phyloP scores from a whole-genome alignment of 23 red algal species.

The Gracilaria vermiculophylla region DNA sequence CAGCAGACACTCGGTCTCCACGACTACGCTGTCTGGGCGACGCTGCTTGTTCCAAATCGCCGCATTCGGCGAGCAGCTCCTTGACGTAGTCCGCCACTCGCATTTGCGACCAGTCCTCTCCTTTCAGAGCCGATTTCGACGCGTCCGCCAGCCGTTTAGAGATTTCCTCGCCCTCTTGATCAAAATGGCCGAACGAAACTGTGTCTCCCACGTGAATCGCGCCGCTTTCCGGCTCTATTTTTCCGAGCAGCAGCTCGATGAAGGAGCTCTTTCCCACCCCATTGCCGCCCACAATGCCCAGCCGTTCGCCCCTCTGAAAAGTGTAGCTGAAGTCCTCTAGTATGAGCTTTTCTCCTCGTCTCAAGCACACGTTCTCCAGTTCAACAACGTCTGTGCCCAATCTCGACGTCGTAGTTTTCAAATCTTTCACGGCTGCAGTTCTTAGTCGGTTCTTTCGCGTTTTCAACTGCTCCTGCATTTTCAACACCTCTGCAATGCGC shows the following conservation, averaged over 20 bases:
- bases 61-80: conserved; percentile 36
- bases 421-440: conserved; percentile 5
- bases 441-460: conserved; percentile 15
- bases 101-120: conserved; percentile 6
- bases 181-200: conserved; percentile 77
- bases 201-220: conserved; percentile 72
- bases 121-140: not conserved
- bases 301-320: conserved; percentile 76
- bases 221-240: conserved; percentile 48
- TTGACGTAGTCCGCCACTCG: conserved; percentile 67
- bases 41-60: not conserved
- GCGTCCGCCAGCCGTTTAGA: conserved; percentile 14
- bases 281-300: conserved; percentile 86
- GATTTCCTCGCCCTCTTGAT: conserved; percentile 70
- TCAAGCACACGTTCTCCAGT: conserved; percentile 38
- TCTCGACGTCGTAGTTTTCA: conserved; percentile 14
- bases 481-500: conserved; percentile 70
- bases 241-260: conserved; percentile 35
- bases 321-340: conserved; percentile 67
- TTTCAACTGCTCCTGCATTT: conserved; percentile 34
- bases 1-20: not conserved
- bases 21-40: not conserved
- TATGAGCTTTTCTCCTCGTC: conserved; percentile 38
- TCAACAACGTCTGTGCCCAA: conserved; percentile 60
- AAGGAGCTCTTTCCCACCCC: conserved; percentile 87